Percentiles rank a stretch among this genome's conserved stretches.
These are phyloP conservation scores for Alectoria sarmentosa DNA, from an alignment of 495 filamentous ascomycete species.

Conservation along the genomic window DNA sequence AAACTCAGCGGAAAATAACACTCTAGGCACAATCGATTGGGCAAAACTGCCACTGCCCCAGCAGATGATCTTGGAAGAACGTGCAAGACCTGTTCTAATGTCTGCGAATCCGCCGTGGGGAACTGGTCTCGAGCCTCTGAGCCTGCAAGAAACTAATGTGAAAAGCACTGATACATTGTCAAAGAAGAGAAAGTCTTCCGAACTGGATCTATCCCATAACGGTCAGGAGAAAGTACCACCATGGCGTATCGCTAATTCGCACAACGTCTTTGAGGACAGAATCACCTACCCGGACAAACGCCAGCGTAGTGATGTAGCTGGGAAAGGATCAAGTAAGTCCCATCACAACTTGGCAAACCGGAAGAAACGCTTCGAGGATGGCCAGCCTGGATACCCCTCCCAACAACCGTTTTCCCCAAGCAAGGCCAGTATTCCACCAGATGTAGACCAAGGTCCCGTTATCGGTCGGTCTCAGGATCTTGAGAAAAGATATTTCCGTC, in stretches of 20 bases:
- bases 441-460: constrained; percentile 65
- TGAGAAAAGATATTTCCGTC: constrained; percentile 89
- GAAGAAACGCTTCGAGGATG: constrained; percentile 71
- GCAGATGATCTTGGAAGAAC: constrained; percentile 71
- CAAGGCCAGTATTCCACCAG: constrained; percentile 50
- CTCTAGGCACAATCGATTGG: constrained; percentile 73
- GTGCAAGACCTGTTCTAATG: constrained; percentile 36
- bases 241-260: constrained; percentile 59
- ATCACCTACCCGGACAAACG: constrained; percentile 65
- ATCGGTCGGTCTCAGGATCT: constrained; percentile 77
- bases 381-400: constrained; percentile 15
- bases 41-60: constrained; percentile 78
- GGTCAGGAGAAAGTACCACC: constrained; percentile 48
- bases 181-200: constrained; percentile 78
- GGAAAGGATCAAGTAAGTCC: constrained; percentile 71
- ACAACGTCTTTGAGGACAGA: constrained; percentile 65
- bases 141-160: constrained; percentile 25
- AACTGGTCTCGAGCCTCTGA: constrained; percentile 17
- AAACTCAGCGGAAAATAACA: constrained; percentile 60
- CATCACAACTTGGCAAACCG: constrained; percentile 83
- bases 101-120: constrained; percentile 33
- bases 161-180: constrained; percentile 30
- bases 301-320: constrained; percentile 41
- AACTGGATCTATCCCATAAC: constrained; percentile 39
- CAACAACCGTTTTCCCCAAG: constrained; percentile 47